phyloP scores from a whole-genome alignment of 208 protist genomes.

The Sergeia podlipaevii region DNA sequence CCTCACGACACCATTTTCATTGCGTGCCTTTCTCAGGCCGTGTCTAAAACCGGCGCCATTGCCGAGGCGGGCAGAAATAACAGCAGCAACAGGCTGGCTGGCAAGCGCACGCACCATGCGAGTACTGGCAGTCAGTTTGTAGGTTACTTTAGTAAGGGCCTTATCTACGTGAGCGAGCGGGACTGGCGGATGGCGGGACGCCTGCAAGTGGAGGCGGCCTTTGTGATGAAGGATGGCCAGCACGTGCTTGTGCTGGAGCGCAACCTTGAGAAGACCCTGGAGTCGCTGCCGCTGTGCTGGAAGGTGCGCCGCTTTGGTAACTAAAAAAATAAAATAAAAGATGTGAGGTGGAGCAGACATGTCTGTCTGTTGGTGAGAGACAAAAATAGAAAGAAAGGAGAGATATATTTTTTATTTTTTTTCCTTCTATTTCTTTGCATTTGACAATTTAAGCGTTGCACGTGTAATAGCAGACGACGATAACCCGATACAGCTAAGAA shows the following conservation, averaged over 20 bases:
- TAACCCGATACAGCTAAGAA: too few species aligned
- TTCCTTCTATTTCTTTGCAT: too few species aligned
- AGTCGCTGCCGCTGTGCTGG: conserved; percentile 82
- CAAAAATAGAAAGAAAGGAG: too few species aligned
- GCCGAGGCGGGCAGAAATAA: background rate
- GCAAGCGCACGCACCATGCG: background rate
- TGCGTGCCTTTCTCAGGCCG: background rate
- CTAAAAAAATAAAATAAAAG: too few species aligned
- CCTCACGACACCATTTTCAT: conserved; percentile 12
- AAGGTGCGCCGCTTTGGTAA: conserved; percentile 91
- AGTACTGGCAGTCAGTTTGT: conserved; percentile 12
- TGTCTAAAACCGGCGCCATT: background rate
- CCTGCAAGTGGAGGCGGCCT: conserved; percentile 62
- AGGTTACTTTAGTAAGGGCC: conserved; percentile 68
- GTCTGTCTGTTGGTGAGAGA: too few species aligned
- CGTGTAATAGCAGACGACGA: too few species aligned
- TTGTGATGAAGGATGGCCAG: conserved; percentile 39
- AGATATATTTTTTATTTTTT: too few species aligned
- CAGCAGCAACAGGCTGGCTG: background rate
- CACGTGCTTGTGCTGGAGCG: conserved; percentile 69
- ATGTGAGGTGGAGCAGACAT: too few species aligned
- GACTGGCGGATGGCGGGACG: conserved; percentile 73
- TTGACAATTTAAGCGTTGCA: too few species aligned
- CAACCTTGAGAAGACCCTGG: conserved; percentile 79
- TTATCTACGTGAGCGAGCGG: conserved; percentile 39